These are phyloP conservation scores for Mycena pura DNA, from an alignment of 768 basidiomycete genomes.

Conservation along the genomic window DNA sequence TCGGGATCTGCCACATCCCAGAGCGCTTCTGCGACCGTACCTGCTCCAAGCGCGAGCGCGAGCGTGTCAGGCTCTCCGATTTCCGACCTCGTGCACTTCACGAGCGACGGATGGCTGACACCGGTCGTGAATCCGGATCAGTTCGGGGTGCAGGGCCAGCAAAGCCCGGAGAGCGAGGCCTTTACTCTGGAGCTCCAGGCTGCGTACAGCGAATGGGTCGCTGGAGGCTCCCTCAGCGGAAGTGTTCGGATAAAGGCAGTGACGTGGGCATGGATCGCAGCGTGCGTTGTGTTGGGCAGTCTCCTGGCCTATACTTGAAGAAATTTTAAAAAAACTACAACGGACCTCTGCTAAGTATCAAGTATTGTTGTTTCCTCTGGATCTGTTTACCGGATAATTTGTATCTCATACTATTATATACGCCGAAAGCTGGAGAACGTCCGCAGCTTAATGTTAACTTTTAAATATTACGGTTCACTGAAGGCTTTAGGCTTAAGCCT, in stretches of 20 bases:
- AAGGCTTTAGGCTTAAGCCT: too few species aligned
- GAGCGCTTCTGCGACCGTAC: constrained; percentile 17
- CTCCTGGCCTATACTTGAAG: constrained; percentile 4
- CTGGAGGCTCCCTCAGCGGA: constrained; percentile 57
- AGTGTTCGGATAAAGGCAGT: constrained; percentile 40
- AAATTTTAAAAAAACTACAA: background rate
- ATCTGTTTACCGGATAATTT: too few species aligned
- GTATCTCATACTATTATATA: too few species aligned
- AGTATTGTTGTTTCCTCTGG: background rate
- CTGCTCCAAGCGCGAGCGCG: constrained; percentile 21
- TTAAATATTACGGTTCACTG: too few species aligned
- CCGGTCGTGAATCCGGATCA: constrained; percentile 79
- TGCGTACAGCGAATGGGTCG: constrained; percentile 78
- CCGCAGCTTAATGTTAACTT: too few species aligned
- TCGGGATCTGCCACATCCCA: background rate
- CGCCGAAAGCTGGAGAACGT: too few species aligned
- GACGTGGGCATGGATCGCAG: constrained; percentile 7
- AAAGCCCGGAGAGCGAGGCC: constrained; percentile 80
- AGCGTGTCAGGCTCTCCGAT: constrained; percentile 13
- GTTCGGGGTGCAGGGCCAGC: constrained; percentile 50
- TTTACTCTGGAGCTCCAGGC: constrained; percentile 80
- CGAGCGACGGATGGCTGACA: constrained; percentile 66
- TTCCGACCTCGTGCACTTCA: constrained; percentile 52
- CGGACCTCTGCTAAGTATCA: background rate
- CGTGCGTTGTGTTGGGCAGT: constrained; percentile 1